These are phyloP conservation scores for Moricandia arvensis DNA, from an alignment of 345 rosid species.

Conservation along the genomic window DNA sequence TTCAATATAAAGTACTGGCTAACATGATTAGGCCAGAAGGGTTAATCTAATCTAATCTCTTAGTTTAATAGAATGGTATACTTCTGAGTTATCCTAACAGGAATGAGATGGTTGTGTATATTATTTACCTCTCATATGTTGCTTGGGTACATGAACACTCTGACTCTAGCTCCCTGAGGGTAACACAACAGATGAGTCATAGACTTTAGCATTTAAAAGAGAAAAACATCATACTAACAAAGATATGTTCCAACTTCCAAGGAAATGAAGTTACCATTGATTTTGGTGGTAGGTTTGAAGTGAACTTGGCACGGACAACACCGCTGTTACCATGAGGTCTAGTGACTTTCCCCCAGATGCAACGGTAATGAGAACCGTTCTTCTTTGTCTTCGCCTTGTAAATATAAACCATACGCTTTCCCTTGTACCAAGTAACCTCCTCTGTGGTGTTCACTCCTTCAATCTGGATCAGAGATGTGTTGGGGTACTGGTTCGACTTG, in stretches of 20 bases:
- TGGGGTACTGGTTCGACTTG: constrained; percentile 86
- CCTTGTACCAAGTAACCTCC: constrained; percentile 78
- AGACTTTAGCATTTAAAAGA: not conserved
- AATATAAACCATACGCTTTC: constrained; percentile 90
- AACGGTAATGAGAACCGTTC: constrained; percentile 79
- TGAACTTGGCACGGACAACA: constrained; percentile 85
- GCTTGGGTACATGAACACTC: constrained; percentile 97
- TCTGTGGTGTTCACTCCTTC: constrained; percentile 90
- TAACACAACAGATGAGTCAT: not conserved
- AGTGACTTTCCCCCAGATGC: constrained; percentile 91
- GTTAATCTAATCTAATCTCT: not conserved
- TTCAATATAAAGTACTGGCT: not conserved
- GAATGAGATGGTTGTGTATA: not conserved
- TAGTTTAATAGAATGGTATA: not conserved
- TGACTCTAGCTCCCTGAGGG: constrained; percentile 68
- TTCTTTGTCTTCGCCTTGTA: constrained; percentile 90
- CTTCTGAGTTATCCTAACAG: not conserved
- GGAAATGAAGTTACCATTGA: constrained; percentile 61
- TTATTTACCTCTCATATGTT: constrained; percentile 53
- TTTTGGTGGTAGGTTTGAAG: constrained; percentile 82
- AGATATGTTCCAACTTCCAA: not conserved
- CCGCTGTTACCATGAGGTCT: constrained; percentile 97
- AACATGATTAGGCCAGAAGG: not conserved
- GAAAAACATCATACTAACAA: too few species aligned
- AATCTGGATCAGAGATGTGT: constrained; percentile 72